These are phyloP conservation scores for Eucalyptus melliodora DNA, from an alignment of 345 rosid species.

Conservation along the genomic window DNA sequence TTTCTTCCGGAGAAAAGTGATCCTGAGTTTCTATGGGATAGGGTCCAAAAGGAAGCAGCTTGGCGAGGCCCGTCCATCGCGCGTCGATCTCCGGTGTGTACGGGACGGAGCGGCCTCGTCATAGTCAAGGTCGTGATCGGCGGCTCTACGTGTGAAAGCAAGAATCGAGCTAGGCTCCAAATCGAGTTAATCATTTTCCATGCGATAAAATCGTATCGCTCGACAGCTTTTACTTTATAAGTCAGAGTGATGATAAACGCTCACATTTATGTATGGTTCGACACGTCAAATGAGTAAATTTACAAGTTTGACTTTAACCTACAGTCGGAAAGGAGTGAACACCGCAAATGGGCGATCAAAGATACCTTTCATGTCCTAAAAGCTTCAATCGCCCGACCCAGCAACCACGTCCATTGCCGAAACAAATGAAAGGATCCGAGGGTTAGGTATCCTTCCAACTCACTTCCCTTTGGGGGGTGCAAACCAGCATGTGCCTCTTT, in stretches of 20 bases:
- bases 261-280: background rate
- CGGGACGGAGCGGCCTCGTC: background rate
- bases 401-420: background rate
- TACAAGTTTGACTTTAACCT: background rate
- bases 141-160: background rate
- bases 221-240: background rate
- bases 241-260: background rate
- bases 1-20: background rate
- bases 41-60: background rate
- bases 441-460: background rate
- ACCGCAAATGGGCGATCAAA: background rate
- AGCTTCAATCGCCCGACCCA: background rate
- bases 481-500: background rate
- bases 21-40: background rate
- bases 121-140: background rate
- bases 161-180: background rate
- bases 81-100: background rate
- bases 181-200: background rate
- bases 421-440: background rate
- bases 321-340: background rate
- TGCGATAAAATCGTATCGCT: background rate
- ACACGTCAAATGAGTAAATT: rapidly evolving
- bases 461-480: background rate
- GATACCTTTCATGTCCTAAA: background rate
- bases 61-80: background rate